Base-by-base conservation (phyloP, 805 yeast genomes). In the Candida namnaoensis region DNA sequence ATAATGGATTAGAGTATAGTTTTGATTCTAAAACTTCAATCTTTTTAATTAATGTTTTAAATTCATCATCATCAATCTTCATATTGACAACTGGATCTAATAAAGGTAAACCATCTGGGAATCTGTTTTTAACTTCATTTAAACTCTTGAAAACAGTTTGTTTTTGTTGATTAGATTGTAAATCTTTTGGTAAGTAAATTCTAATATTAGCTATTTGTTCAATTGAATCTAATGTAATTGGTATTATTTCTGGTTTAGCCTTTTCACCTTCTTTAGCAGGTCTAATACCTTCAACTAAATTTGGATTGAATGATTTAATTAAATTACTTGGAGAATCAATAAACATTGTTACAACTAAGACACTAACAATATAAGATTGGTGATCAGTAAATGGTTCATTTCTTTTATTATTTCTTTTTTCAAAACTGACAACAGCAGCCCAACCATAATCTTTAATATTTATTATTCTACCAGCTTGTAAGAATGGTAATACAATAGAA, bases 11-110 rank as follows among this genome's bases (percentile, higher is more conserved):
- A 15, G 82, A 66, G 40, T 71, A 68, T 41, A 88, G 58, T 58
- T 85, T 87, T 5, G 83, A 63, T 55, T 88, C 93, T 48, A 93
- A 69, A 2, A 88, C 90, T 44, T 85, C 90, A 46, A 87, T 78
- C 57, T 93, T 91, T 51, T 80, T 76, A 44, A 85, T 57, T 40
- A 95, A 65, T 40, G 73, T 69, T 53, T 71, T 67, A 68, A 95
- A 93, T 15, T 85, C 86, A 5, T 74, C 75, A 56, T 87, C 96
- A 37, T 78, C 82, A 51, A 93, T 91, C 57, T 88, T 86, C 99
- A 93, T 93, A 57, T 84, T 87, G 46, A 79, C 82, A 34, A 93
- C 69, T 5, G 99, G 98, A 61, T 93, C 96, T 61, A 93, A 72
- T 37, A 79, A 57, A n/a, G 98, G 96, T 32, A 93, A 70, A 1